Evolutionary conservation across 129 eudicot species (phyloP).

Genomic region (Heracleum sosnowskyi): DNA sequence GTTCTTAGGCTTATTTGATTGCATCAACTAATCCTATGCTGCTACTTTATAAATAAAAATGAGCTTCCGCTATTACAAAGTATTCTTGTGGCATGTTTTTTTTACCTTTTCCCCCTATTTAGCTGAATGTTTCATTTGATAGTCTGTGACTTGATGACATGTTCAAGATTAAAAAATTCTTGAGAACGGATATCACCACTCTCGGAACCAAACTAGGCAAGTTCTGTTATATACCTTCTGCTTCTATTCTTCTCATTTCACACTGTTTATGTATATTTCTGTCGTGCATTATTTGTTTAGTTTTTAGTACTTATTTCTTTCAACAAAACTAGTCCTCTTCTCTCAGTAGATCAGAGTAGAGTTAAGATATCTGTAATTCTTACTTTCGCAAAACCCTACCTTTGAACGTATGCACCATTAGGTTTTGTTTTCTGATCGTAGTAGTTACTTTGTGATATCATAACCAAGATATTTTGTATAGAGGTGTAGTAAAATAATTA

Average conservation of each 20-base stretch:
- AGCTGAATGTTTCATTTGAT: neutral
- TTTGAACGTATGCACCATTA: neutral
- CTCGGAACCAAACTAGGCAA: neutral
- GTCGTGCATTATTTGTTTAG: neutral
- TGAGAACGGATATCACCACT: neutral
- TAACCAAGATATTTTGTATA: too few relatives aligned
- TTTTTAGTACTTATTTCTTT: neutral
- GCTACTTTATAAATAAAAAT: neutral
- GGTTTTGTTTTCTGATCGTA: neutral
- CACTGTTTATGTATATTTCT: neutral
- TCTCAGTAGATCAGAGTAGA: neutral
- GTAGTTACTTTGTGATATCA: neutral
- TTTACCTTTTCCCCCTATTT: neutral
- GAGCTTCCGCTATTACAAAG: neutral
- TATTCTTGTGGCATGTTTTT: neutral
- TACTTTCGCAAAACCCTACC: neutral
- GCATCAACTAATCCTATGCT: neutral
- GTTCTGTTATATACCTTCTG: neutral
- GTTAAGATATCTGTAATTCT: neutral
- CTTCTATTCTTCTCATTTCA: neutral
- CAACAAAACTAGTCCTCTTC: too few relatives aligned
- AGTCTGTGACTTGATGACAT: neutral
- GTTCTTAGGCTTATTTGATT: neutral
- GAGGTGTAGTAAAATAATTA: neutral
- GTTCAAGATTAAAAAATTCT: neutral